phyloP scores from a whole-genome alignment of 129 eudicot genomes.

The Ambrosia artemisiifolia region DNA sequence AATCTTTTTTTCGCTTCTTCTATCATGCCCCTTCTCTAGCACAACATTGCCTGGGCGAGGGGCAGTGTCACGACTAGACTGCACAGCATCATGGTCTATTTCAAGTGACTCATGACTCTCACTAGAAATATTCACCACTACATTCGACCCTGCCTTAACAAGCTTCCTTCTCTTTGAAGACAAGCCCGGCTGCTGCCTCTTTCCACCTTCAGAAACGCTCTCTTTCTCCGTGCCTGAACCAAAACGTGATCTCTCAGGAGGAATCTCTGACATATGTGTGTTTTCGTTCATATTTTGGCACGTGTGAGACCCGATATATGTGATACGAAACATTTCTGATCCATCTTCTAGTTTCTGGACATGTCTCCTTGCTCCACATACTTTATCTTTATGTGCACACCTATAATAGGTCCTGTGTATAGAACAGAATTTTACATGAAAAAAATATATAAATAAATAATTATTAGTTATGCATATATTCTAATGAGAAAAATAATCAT shows the following conservation, averaged over 20 bases:
- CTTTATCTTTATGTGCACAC: conserved; percentile 59
- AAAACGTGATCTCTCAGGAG: background rate
- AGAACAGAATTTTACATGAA: no score
- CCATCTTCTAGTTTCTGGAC: conserved; percentile 49
- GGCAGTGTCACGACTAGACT: background rate
- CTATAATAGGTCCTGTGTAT: conserved; percentile 54
- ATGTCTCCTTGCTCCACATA: conserved; percentile 57
- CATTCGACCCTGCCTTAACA: background rate
- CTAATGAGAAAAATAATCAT: no score
- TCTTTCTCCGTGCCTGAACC: background rate
- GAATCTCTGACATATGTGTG: conserved; percentile 12
- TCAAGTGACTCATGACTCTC: background rate
- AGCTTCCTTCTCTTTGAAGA: background rate
- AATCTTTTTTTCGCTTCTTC: no score
- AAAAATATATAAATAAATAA: no score
- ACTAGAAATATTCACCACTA: background rate
- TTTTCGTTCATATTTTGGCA: conserved; percentile 29
- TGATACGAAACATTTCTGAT: conserved; percentile 38
- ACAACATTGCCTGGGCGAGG: no score
- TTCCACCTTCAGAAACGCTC: background rate
- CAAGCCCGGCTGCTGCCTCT: background rate
- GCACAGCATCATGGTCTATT: background rate
- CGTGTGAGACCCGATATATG: conserved; percentile 52
- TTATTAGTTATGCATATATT: no score
- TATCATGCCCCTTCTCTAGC: no score